Evolutionary conservation across 208 protist genomes (phyloP).

Genomic region (Leptomonas pyrrhocoris): DNA sequence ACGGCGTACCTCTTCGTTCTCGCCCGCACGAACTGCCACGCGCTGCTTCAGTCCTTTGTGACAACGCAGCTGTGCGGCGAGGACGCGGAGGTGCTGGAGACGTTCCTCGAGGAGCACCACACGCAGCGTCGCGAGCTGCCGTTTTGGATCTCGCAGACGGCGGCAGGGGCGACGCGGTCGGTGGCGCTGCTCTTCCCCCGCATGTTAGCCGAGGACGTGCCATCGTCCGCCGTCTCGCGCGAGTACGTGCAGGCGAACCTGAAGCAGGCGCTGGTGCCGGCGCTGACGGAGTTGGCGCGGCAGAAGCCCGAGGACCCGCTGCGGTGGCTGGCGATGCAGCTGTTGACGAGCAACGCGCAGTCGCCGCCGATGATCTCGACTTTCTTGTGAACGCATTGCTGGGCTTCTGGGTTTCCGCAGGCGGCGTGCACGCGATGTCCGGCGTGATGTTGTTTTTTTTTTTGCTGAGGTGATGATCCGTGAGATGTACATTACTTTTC

Average conservation of each 20-base stretch:
- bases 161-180: conserved; percentile 45
- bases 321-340: conserved; percentile 81
- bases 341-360: conserved; percentile 84
- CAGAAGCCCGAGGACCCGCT: conserved; percentile 87
- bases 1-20: conserved; percentile 76
- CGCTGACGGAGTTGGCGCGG: conserved; percentile 81
- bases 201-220: conserved; percentile 80
- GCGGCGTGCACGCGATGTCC: too few species aligned
- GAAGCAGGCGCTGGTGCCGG: conserved; percentile 81
- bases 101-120: conserved; percentile 25
- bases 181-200: conserved; percentile 77
- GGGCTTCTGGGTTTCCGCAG: too few species aligned
- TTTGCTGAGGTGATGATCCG: too few species aligned
- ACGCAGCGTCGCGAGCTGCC: conserved; percentile 30
- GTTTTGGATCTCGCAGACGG: conserved; percentile 39
- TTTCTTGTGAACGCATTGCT: conserved; percentile 7
- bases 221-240: conserved; percentile 50
- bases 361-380: conserved; percentile 65
- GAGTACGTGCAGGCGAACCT: conserved; percentile 88
- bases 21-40: conserved; percentile 76
- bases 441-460: too few species aligned
- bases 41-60: conserved; percentile 49
- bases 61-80: conserved; percentile 47
- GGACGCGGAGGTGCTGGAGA: conserved; percentile 37
- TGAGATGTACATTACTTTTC: too few species aligned